Percentiles rank a stretch among this genome's conserved stretches.
These are phyloP conservation scores for Plasmodium adleri DNA, from an alignment of 169 alveolate genomes.

Conservation along the genomic window DNA sequence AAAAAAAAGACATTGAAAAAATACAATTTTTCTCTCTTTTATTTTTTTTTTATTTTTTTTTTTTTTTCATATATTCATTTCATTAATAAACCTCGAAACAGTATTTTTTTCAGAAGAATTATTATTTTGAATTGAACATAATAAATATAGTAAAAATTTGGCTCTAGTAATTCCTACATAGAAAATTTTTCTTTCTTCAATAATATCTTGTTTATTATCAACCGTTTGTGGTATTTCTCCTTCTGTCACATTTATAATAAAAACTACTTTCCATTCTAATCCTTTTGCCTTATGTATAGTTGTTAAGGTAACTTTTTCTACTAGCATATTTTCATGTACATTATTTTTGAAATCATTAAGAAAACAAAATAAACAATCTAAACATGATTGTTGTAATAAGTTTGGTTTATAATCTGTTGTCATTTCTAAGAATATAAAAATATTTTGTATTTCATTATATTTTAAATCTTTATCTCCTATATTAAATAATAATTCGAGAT, in stretches of 20 bases:
- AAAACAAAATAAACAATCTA: slow-evolving; percentile 39
- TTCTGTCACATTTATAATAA: slow-evolving; percentile 83
- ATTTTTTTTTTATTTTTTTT: neutral
- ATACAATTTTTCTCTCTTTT: neutral
- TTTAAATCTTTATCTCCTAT: slow-evolving; percentile 31
- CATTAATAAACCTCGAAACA: slow-evolving; percentile 46
- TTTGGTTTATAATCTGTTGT: slow-evolving; percentile 22
- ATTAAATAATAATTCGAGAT: slow-evolving; percentile 32
- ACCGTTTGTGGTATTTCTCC: slow-evolving; percentile 78
- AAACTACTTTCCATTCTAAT: slow-evolving; percentile 88
- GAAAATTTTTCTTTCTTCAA: slow-evolving; percentile 90
- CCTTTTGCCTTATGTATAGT: slow-evolving; percentile 90
- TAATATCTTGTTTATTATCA: slow-evolving; percentile 54
- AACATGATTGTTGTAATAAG: slow-evolving; percentile 23
- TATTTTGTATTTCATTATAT: slow-evolving; percentile 40
- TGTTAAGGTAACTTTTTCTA: slow-evolving; percentile 82
- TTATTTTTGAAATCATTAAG: slow-evolving; percentile 58
- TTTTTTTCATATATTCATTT: slow-evolving; percentile 28
- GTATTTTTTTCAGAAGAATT: slow-evolving; percentile 47
- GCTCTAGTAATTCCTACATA: slow-evolving; percentile 89
- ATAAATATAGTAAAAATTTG: slow-evolving; percentile 64
- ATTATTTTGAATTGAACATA: slow-evolving; percentile 35
- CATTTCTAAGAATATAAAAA: slow-evolving; percentile 46
- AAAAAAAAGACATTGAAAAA: no score
- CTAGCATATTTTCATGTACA: slow-evolving; percentile 71